Base-by-base conservation (phyloP, 371 early-diverging fungal genomes). In the Mucor irregularis region DNA sequence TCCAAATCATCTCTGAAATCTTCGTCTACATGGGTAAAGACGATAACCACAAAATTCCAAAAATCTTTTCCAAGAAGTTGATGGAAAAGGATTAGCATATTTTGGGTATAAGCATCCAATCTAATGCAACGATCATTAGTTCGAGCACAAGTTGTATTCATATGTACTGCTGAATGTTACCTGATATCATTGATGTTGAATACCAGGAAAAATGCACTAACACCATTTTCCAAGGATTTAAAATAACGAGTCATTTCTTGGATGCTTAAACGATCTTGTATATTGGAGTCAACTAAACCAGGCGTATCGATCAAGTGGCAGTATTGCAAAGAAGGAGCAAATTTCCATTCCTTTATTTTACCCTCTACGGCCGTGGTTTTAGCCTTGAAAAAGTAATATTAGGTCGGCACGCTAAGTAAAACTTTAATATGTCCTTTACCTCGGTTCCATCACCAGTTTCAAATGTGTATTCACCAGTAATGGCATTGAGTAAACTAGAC, bases 1-100 rank as follows among this genome's bases (percentile, higher is more conserved):
- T 80, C 82, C 26, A 84, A 64, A 47, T 77, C 77, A 45, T 82
- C 85, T 17, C 76, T 56, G 17, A 71, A 68, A 30, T 82, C 80
- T 49, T 82, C 83, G 51, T 84, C 85, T 16, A 81, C 83, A 62
- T 82, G 82, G 1, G 85, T 84, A 53, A 84, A 84, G 33, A 80
- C 83, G 42, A 84, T 69, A 13, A 82, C 78, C 6, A 82, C 82
- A 61, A 80, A 81, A 35, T 81, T 77, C 85, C 83, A 84, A 47
- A 84, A 84, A 21, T 80, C 76, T 21, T 72, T 78, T 22, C 85
- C 85, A 14, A 84, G 64, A 26, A 84, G 50, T 43, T 76, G 73
- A 43, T 82, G 81, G 53, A 84, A 84, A 28, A 82, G 53, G 14
- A 72, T 53, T 29, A 84, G 49, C 83, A 84, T 84, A 44, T 78